These are phyloP conservation scores for Sporothrix phasma DNA, from an alignment of 2,329 filamentous ascomycete genomes.

Conservation along the genomic window DNA sequence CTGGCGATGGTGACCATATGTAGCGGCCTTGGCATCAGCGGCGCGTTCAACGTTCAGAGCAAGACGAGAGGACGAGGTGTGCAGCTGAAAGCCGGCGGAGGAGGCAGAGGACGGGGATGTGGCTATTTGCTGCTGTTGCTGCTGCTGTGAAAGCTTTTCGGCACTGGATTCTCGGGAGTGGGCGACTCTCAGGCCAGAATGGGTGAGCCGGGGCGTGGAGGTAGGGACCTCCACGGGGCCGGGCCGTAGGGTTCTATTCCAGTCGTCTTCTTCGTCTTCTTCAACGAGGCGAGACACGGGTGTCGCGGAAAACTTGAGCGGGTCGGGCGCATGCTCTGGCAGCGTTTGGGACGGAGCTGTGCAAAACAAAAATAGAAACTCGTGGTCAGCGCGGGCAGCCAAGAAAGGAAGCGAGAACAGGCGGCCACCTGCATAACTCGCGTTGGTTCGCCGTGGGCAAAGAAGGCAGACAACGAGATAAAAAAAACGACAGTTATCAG, in stretches of 20 bases:
- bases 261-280: constrained; percentile 44
- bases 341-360: constrained; percentile 50
- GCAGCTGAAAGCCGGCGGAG: constrained; percentile 28
- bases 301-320: constrained; percentile 42
- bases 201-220: constrained; percentile 9
- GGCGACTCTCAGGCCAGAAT: constrained; percentile 29
- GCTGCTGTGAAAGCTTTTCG: constrained; percentile 37
- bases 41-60: constrained; percentile 39
- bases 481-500: not conserved
- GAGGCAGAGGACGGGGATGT: constrained; percentile 22
- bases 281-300: constrained; percentile 43
- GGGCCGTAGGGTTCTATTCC: constrained; percentile 44
- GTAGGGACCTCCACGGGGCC: constrained; percentile 28
- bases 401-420: not conserved
- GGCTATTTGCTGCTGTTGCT: constrained; percentile 2
- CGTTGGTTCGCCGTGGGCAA: not conserved
- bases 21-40: constrained; percentile 44
- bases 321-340: constrained; percentile 45
- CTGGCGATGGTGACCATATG: constrained; percentile 84
- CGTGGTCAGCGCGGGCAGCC: constrained; percentile 1
- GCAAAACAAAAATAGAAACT: constrained; percentile 3
- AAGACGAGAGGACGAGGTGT: constrained; percentile 32
- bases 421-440: not conserved
- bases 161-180: constrained; percentile 51
- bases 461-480: too few relatives aligned